Base-by-base conservation (phyloP, 2,329 filamentous ascomycete genomes). In the Dothidotthia symphoricarpi region DNA sequence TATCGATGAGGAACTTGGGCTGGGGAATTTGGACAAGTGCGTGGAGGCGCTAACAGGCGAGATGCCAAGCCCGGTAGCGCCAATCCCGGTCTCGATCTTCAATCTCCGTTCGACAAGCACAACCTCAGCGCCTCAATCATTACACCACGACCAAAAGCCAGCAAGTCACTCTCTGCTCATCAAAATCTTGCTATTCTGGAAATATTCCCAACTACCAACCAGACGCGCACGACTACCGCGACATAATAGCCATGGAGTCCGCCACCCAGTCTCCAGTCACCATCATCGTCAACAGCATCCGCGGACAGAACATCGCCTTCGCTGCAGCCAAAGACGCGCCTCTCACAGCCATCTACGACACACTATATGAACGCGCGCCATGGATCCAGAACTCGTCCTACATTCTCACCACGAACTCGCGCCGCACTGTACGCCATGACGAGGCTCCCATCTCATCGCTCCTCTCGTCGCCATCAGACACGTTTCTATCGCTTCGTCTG, bases 211-310 rank as follows among this genome's bases (percentile, higher is more conserved):
- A n/a, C n/a, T n/a, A n/a, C n/a, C n/a, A n/a, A n/a, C n/a, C n/a
- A n/a, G n/a, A n/a, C n/a, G n/a, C n/a, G 10, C 14, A 27, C 31
- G 13, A 17, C 14, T 3, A 31, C n/a, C 16, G 27, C 26, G 16
- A 24, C 8, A n/a, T 31, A 45, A n/a, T n/a, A n/a, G n/a, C 13
- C 36, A 63, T 64, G 60, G 57, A 54, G 14, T 36, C 50, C 41
- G 34, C 45, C 40, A 52, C 43, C 6, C 44, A 49, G 34, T 50
- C 53, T 4, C 59, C 55, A 15, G 48, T 66, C 38, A 66, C 61
- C 69, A 75, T 97, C 47, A 80, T 97, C 42, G 74, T 98, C 45
- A 84, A 88, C 53, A 88, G 85, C 45, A 91, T 97, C 59, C 77
- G 84, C 6, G 91, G 91, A 47, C 77, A 95, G 13, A 83, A 84